Percentiles rank a stretch among this genome's conserved stretches.
These are phyloP conservation scores for Boletus austroedulis DNA, from an alignment of 1,284 basidiomycete species.

Conservation along the genomic window DNA sequence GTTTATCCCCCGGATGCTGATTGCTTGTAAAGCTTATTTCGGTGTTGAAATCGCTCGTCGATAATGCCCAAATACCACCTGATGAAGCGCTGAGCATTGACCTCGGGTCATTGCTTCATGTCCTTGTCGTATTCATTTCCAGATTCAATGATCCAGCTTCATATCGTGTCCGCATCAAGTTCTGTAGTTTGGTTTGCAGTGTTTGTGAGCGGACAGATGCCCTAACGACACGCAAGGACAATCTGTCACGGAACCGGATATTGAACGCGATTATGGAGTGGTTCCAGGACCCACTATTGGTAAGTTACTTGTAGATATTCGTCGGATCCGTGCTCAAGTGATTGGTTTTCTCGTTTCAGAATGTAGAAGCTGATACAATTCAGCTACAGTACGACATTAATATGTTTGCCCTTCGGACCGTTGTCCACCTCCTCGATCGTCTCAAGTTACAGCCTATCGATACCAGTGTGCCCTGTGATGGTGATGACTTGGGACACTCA, in stretches of 20 bases:
- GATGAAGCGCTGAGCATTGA: conserved; percentile 70
- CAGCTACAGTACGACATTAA: conserved; percentile 64
- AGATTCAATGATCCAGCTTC: conserved; percentile 55
- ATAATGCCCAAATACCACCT: conserved; percentile 60
- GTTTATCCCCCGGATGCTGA: conserved; percentile 12
- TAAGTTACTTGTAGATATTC: conserved; percentile 32
- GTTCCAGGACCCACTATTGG: conserved; percentile 55
- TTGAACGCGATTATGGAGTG: conserved; percentile 76
- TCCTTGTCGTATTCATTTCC: conserved; percentile 65
- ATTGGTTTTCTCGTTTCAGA: conserved; percentile 13
- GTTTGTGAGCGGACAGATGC: conserved; percentile 63
- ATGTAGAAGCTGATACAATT: conserved; percentile 32
- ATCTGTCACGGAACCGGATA: conserved; percentile 62
- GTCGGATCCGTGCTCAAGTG: conserved; percentile 6
- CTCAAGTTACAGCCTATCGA: conserved; percentile 67
- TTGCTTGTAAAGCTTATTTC: conserved; percentile 56
- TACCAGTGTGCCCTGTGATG: conserved; percentile 45
- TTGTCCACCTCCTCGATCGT: conserved; percentile 74
- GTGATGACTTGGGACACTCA: conserved; percentile 66
- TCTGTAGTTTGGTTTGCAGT: conserved; percentile 70
- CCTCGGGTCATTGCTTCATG: conserved; percentile 61
- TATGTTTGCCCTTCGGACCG: conserved; percentile 64
- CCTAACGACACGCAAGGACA: conserved; percentile 65
- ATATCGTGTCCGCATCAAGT: conserved; percentile 70
- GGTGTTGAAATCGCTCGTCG: conserved; percentile 73